A percentile compares a stretch with the other conserved stretches of the same genome.
phyloP scores from a whole-genome alignment of 345 rosid species.

The Viola odorata region DNA sequence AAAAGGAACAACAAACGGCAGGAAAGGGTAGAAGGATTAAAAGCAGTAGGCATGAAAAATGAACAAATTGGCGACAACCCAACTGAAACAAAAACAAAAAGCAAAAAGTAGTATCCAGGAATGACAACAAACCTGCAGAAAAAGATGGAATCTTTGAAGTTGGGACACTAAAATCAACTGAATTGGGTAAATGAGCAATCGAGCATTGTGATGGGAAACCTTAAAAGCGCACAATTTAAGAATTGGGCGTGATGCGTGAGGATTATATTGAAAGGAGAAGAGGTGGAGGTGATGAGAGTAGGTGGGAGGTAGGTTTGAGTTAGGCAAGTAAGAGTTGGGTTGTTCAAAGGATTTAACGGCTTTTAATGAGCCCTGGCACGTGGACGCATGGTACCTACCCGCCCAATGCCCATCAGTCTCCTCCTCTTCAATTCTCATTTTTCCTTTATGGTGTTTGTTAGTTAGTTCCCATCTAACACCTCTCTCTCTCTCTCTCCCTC shows the following conservation, averaged over 20 bases:
- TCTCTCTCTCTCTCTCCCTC: too few species aligned
- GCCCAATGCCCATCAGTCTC: too few species aligned
- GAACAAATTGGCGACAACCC: slow-evolving; percentile 6
- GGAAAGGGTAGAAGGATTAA: neutral
- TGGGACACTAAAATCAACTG: slow-evolving; percentile 20
- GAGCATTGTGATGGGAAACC: neutral
- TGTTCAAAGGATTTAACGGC: slow-evolving; percentile 25
- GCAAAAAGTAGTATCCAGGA: too few species aligned
- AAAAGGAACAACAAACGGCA: neutral
- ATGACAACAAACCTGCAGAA: slow-evolving; percentile 21
- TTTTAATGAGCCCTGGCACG: slow-evolving; percentile 41
- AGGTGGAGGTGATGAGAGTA: slow-evolving; percentile 3
- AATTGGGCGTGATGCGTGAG: neutral
- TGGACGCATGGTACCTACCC: slow-evolving; percentile 16
- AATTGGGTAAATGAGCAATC: slow-evolving; percentile 12
- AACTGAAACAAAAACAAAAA: slow-evolving; percentile 8
- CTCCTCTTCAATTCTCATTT: too few species aligned
- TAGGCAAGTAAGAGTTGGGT: slow-evolving; percentile 37
- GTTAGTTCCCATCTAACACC: too few species aligned
- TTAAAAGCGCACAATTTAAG: neutral
- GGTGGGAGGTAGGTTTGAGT: slow-evolving; percentile 51
- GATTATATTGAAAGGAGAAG: neutral
- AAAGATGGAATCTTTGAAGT: slow-evolving; percentile 5
- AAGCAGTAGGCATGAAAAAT: neutral
- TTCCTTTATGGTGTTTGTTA: too few species aligned